Evolutionary conservation across 1,284 basidiomycete genomes (phyloP).

Genomic region (Microbotryum intermedium): DNA sequence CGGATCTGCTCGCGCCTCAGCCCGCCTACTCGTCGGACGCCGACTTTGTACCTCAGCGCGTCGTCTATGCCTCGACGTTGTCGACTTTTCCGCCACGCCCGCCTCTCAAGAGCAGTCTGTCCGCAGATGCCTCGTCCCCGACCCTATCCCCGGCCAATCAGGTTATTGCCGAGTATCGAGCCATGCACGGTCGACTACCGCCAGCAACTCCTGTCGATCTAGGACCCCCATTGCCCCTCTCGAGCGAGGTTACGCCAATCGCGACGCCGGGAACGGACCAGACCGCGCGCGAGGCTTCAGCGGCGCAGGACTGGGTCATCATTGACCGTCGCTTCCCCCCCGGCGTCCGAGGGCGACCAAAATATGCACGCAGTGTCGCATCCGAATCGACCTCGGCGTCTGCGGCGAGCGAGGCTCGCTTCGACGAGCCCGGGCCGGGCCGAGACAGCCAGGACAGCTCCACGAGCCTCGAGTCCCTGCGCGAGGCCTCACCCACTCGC

Average conservation of each 20-base stretch:
- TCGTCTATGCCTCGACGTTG: constrained; percentile 26
- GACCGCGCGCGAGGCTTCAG: neutral
- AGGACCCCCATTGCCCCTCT: neutral
- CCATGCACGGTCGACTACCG: neutral
- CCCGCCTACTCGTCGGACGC: constrained; percentile 17
- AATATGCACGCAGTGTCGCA: neutral
- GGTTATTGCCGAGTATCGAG: constrained; percentile 18
- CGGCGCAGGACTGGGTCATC: too few relatives aligned
- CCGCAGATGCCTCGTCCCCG: neutral
- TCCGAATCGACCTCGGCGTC: neutral
- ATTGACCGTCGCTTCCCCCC: too few relatives aligned
- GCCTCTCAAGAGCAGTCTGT: constrained; percentile 9
- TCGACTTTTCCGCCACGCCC: constrained; percentile 25
- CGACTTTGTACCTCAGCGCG: constrained; percentile 12
- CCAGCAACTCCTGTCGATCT: neutral
- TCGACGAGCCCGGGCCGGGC: neutral
- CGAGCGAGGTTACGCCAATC: neutral
- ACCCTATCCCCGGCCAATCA: constrained; percentile 6
- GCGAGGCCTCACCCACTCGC: neutral
- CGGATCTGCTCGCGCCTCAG: constrained; percentile 14
- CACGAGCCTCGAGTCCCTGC: constrained; percentile 6
- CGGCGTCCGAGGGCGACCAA: too few relatives aligned
- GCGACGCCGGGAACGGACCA: neutral
- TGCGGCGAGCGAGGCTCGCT: neutral
- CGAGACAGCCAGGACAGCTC: constrained; percentile 4